Evolutionary conservation across 768 basidiomycete genomes (phyloP).

Genomic region (Suillus plorans): DNA sequence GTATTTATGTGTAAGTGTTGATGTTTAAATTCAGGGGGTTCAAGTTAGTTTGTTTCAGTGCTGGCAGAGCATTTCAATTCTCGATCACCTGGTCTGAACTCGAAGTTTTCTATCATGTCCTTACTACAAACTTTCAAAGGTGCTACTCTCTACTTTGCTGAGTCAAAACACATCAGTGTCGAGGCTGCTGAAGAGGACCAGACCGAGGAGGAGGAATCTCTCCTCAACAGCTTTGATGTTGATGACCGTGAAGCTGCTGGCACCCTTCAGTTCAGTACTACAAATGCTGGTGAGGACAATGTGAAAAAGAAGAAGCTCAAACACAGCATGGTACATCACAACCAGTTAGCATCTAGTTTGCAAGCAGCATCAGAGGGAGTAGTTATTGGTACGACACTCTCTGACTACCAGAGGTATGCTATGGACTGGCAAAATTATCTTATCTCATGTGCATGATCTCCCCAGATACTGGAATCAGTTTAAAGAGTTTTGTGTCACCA

Average conservation of each 20-base stretch:
- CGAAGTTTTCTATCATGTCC: not conserved
- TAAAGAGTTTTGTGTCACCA: conserved; percentile 16
- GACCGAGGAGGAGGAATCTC: conserved; percentile 3
- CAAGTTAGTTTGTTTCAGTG: not conserved
- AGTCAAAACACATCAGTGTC: conserved; percentile 2
- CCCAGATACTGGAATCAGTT: conserved; percentile 19
- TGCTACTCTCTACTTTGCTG: not conserved
- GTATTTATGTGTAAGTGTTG: not conserved
- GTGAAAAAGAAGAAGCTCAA: not conserved
- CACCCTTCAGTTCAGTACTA: not conserved
- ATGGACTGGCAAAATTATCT: not conserved
- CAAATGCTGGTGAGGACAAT: not conserved
- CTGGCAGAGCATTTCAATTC: not conserved
- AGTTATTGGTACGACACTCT: conserved; percentile 28
- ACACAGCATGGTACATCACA: not conserved
- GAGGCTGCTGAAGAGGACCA: conserved; percentile 5
- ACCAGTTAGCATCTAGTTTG: conserved; percentile 8
- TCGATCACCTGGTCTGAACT: not conserved
- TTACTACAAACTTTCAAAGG: not conserved
- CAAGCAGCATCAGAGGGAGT: conserved; percentile 26
- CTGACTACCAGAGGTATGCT: conserved; percentile 30
- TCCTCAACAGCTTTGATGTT: conserved; percentile 9
- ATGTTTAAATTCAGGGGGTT: not conserved
- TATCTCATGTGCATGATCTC: not conserved
- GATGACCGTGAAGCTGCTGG: not conserved